Evolutionary conservation across 495 filamentous ascomycete genomes (phyloP).

Genomic region (Aspergillus nidulans): DNA sequence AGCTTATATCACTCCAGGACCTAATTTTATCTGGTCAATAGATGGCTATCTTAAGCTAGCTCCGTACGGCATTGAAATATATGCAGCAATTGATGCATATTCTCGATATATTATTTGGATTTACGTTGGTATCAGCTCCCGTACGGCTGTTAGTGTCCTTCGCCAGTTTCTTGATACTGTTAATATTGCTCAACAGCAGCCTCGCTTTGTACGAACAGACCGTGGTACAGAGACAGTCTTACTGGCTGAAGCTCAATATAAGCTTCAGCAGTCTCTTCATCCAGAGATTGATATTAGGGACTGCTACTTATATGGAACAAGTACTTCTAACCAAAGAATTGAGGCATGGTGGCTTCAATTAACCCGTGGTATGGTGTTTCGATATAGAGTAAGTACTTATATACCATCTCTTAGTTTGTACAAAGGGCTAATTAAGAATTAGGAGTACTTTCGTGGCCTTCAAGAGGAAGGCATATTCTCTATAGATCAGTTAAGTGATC

Average conservation of each 20-base stretch:
- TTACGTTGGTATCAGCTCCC: no score
- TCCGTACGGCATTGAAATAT: slow-evolving; percentile 20
- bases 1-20: no score
- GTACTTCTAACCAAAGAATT: slow-evolving; percentile 15
- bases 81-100: slow-evolving; percentile 21
- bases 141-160: no score
- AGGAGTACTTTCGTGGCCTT: no score
- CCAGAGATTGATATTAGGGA: slow-evolving; percentile 1
- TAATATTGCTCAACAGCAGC: slow-evolving; percentile 2
- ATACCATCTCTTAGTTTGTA: neutral
- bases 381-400: slow-evolving; percentile 9
- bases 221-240: slow-evolving; percentile 13
- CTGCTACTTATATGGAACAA: slow-evolving; percentile 12
- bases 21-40: slow-evolving; percentile 22
- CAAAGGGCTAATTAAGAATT: neutral
- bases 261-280: slow-evolving; percentile 23
- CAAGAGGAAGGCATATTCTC: no score
- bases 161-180: slow-evolving; percentile 18
- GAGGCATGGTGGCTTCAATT: slow-evolving; percentile 18
- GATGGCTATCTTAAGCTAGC: slow-evolving; percentile 19
- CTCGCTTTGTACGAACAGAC: slow-evolving; percentile 13
- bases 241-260: slow-evolving; percentile 12
- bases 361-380: slow-evolving; percentile 1
- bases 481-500: slow-evolving; percentile 7
- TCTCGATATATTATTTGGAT: slow-evolving; percentile 23